These are phyloP conservation scores for Rhodotorula sp. DNA, from an alignment of 1,284 basidiomycete genomes.

Conservation along the genomic window DNA sequence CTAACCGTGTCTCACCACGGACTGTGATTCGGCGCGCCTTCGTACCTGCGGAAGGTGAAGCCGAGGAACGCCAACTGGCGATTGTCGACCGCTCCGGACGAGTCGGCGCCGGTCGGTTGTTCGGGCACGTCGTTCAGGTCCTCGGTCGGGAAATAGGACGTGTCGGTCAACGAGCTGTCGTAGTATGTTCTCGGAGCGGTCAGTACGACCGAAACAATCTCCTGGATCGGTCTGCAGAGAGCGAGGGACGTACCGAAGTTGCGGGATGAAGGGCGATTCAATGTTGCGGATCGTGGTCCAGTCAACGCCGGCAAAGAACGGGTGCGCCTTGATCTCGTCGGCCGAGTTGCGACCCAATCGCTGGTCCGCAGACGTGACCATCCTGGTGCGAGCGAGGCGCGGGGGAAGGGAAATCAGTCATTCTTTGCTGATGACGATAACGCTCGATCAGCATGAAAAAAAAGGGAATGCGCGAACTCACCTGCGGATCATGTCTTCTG, in stretches of 20 bases:
- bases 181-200: no score
- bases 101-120: constrained; percentile 53
- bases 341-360: constrained; percentile 63
- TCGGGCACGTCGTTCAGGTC: constrained; percentile 81
- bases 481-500: constrained; percentile 85
- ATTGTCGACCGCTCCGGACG: constrained; percentile 54
- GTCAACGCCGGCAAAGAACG: constrained; percentile 96
- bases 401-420: background rate
- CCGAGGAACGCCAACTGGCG: constrained; percentile 61
- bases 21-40: constrained; percentile 32
- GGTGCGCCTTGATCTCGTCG: constrained; percentile 87
- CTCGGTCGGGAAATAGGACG: constrained; percentile 95
- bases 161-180: constrained; percentile 85
- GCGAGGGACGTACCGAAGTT: constrained; percentile 60
- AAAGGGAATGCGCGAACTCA: constrained; percentile 43
- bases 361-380: constrained; percentile 80
- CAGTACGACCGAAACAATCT: background rate
- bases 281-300: constrained; percentile 88
- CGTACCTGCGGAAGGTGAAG: constrained; percentile 44
- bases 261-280: constrained; percentile 93
- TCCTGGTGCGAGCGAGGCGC: constrained; percentile 43
- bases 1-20: constrained; percentile 16
- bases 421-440: background rate
- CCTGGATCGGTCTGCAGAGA: background rate
- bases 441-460: no score